Evolutionary conservation across 2,329 filamentous ascomycete species (phyloP), one percentile per base, ranked within the genome.

Genomic region (Colletotrichum trifolii): DNA sequence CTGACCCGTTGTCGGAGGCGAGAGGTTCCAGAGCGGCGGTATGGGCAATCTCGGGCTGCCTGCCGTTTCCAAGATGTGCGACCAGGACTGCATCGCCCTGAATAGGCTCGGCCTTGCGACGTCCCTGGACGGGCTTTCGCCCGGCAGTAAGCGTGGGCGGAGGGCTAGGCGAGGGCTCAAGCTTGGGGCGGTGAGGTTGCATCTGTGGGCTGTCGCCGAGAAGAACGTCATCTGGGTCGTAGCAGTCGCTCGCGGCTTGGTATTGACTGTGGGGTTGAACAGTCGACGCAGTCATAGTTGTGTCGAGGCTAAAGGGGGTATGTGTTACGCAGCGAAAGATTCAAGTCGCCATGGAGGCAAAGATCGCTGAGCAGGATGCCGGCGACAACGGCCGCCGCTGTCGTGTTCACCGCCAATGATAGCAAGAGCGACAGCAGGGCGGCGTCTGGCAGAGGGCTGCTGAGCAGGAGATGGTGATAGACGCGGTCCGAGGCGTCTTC

Each of bases 11-110:
- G 25, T 67, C 58, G 62, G 68, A 75, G 25, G 83, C 81, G 52
- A 91, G 79, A 25, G 85, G 82, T 68, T 82, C 74, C 67, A 79
- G 78, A 68, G 83, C 85, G 62, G 87, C 90, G 72, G 78, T 74
- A 69, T 78, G 79, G 63, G 89, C 89, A 72, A 93, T 85, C 54
- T 93, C 89, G 54, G 86, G 88, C 69, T 82, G 82, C 72, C 88
- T 87, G 72, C 88, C 87, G 73, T 82, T 86, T 70, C 81, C 86
- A 80, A 94, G 83, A 75, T 84, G 82, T 62, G 81, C 78, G 68
- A 95, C 83, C 75, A 95, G 82, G 68, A 92, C 88, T 70, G 83
- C 86, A 83, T 91, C 88, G 71, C 85, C 87, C 73, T 86, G 85
- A 71, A 80, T 87, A 46, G 85, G 81, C 69, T 77, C 81, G 67